Conservation (phyloP, 164 flowering plant genomes). For the Berberis vulgaris region DNA sequence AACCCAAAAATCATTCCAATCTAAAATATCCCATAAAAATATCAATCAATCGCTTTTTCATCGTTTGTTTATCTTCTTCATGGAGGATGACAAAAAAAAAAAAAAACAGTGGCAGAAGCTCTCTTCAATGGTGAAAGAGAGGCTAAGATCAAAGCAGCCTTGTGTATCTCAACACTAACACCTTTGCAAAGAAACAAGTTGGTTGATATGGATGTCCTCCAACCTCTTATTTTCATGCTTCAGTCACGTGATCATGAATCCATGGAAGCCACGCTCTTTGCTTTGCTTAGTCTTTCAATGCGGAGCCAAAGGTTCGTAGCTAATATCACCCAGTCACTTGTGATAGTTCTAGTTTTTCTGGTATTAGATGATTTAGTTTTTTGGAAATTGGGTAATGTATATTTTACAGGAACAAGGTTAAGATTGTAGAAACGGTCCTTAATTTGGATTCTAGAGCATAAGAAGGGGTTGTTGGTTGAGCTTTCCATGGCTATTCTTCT, state of each 20-base stretch:
- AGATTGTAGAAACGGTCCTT: constrained; percentile 38
- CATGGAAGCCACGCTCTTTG: constrained; percentile 44
- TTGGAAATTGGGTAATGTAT: neutral
- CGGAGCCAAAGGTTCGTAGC: constrained; percentile 45
- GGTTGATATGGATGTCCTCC: constrained; percentile 27
- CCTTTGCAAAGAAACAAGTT: constrained; percentile 4
- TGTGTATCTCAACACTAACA: too few relatives aligned
- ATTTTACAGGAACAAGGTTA: constrained; percentile 41
- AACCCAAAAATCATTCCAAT: too few relatives aligned
- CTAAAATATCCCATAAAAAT: too few relatives aligned
- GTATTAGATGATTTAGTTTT: neutral
- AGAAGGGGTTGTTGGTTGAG: constrained; percentile 22
- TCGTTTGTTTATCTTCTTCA: too few relatives aligned
- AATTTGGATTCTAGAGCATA: constrained; percentile 28
- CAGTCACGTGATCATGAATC: constrained; percentile 23
- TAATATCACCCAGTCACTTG: neutral
- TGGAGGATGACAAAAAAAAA: too few relatives aligned
- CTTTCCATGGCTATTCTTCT: constrained; percentile 31
- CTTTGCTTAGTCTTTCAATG: constrained; percentile 50
- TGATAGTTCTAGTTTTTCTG: neutral
- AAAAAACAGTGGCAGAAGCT: too few relatives aligned
- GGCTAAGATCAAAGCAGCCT: too few relatives aligned
- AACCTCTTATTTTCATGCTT: constrained; percentile 41
- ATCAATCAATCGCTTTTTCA: too few relatives aligned
- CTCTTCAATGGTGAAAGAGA: too few relatives aligned